Conservation (phyloP, 2,329 filamentous ascomycete genomes). For the Ascosphaera pollenicola region DNA sequence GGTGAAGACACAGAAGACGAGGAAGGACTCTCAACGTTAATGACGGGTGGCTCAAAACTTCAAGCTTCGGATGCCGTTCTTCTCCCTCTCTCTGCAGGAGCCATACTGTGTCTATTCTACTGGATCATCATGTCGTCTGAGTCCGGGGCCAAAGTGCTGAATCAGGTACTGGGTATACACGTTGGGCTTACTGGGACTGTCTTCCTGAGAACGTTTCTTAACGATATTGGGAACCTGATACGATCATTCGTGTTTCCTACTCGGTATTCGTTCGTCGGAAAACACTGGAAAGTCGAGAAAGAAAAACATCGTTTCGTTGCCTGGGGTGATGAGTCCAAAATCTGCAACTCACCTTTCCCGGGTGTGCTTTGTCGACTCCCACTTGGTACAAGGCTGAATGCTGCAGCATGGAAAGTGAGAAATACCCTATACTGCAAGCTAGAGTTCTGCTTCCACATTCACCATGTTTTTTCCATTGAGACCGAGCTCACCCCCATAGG, state of each 20-base stretch:
- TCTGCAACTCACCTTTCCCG: slow-evolving; percentile 23
- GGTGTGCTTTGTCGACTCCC: slow-evolving; percentile 26
- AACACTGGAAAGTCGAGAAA: slow-evolving; percentile 25
- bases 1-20: slow-evolving; percentile 30
- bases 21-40: slow-evolving; percentile 30
- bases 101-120: slow-evolving; percentile 55
- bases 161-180: slow-evolving; percentile 64
- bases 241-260: slow-evolving; percentile 51
- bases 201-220: slow-evolving; percentile 49
- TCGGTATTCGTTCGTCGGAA: slow-evolving; percentile 35
- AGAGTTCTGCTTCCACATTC: slow-evolving; percentile 29
- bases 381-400: slow-evolving; percentile 16
- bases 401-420: slow-evolving; percentile 27
- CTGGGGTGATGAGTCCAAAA: slow-evolving; percentile 3
- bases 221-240: slow-evolving; percentile 44
- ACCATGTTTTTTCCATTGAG: slow-evolving; percentile 26
- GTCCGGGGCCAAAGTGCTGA: slow-evolving; percentile 51
- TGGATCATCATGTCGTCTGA: slow-evolving; percentile 75
- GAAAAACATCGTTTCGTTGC: slow-evolving; percentile 12
- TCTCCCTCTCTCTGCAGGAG: slow-evolving; percentile 58
- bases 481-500: slow-evolving; percentile 22
- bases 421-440: slow-evolving; percentile 28
- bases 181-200: slow-evolving; percentile 63
- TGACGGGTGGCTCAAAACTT: slow-evolving; percentile 34
- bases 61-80: slow-evolving; percentile 61